These are phyloP conservation scores for Boletus sp. DNA, from an alignment of 768 basidiomycete genomes.

Conservation along the genomic window DNA sequence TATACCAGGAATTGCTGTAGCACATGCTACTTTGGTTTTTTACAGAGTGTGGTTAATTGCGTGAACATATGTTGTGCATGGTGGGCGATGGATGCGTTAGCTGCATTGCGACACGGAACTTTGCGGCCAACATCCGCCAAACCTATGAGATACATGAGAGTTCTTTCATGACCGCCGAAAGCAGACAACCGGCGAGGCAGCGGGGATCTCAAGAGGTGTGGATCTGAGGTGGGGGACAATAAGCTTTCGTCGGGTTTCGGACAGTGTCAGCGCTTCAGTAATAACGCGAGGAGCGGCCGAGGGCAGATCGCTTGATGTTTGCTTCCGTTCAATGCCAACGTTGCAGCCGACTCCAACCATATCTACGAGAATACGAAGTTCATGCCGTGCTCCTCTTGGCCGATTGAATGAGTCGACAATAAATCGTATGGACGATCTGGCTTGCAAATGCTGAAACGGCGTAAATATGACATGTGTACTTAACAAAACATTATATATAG, in stretches of 20 bases:
- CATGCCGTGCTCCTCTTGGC: conserved; percentile 7
- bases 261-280: neutral
- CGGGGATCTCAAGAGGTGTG: conserved; percentile 21
- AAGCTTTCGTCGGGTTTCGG: conserved; percentile 7
- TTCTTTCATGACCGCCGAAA: conserved; percentile 9
- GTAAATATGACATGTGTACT: neutral
- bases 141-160: conserved; percentile 3
- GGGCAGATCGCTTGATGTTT: neutral
- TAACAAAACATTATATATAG: neutral
- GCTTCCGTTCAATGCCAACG: neutral
- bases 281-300: neutral
- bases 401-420: conserved; percentile 13
- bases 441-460: neutral
- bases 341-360: neutral
- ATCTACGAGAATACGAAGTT: neutral
- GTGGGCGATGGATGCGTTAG: neutral
- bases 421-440: conserved; percentile 14
- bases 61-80: neutral
- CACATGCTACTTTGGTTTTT: conserved; percentile 4
- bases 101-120: conserved; percentile 1
- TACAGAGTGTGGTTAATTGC: neutral
- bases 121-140: neutral
- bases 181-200: neutral
- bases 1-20: conserved; percentile 18
- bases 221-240: conserved; percentile 12